A percentile compares a stretch with the other conserved stretches of the same genome.
Conservation (phyloP, 2,329 filamentous ascomycete species). For the Colletotrichum lupini region DNA sequence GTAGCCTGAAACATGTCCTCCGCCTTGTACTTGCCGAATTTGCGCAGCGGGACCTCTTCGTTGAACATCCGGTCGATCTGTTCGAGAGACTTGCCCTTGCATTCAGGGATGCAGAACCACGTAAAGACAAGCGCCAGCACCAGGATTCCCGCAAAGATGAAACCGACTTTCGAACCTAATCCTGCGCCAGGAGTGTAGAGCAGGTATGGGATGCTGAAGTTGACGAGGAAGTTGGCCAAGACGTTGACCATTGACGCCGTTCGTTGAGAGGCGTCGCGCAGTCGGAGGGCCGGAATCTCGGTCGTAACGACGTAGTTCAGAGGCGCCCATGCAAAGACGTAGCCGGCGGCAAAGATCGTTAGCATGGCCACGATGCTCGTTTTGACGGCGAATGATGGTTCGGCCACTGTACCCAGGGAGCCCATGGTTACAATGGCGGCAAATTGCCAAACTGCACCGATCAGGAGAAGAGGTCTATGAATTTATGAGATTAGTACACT, state of each 20-base stretch:
- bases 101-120: conserved; percentile 38
- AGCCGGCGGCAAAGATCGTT: conserved; percentile 46
- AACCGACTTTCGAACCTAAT: conserved; percentile 35
- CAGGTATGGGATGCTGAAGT: conserved; percentile 37
- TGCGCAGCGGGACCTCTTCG: conserved; percentile 31
- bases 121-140: conserved; percentile 35
- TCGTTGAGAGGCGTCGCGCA: conserved; percentile 27
- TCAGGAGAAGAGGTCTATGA: conserved; percentile 12
- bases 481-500: background rate
- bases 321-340: conserved; percentile 48
- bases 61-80: conserved; percentile 41
- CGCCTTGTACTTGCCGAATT: conserved; percentile 34
- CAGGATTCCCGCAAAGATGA: conserved; percentile 37
- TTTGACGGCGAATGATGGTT: conserved; percentile 36
- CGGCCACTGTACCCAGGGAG: conserved; percentile 32
- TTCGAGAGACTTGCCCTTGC: conserved; percentile 40
- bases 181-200: conserved; percentile 33
- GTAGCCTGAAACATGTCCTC: conserved; percentile 19
- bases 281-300: conserved; percentile 43
- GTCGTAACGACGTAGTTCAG: conserved; percentile 49
- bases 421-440: conserved; percentile 34
- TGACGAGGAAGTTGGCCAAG: conserved; percentile 38
- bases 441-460: conserved; percentile 20
- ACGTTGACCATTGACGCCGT: conserved; percentile 37
- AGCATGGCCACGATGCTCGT: conserved; percentile 47